phyloP scores from a whole-genome alignment of 176 grass and related monocot species.

The Oryza australiensis region DNA sequence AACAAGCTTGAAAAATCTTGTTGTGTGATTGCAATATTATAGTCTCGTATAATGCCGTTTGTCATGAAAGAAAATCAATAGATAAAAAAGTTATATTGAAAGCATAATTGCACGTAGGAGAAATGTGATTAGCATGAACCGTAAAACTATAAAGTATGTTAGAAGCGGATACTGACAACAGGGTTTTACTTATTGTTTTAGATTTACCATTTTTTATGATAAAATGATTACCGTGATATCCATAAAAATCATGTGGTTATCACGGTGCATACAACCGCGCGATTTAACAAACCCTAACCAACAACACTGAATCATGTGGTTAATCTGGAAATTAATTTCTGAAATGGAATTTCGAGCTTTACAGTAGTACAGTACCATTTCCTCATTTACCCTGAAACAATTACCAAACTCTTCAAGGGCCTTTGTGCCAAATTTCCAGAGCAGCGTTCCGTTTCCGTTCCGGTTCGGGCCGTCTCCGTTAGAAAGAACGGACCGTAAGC shows the following conservation, averaged over 20 bases:
- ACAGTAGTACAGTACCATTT: background rate
- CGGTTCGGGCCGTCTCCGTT: background rate
- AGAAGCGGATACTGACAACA: too few relatives aligned
- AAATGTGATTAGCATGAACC: background rate
- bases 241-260: too few relatives aligned
- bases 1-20: too few relatives aligned
- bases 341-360: background rate
- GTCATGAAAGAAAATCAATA: too few relatives aligned
- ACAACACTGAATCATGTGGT: background rate
- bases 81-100: too few relatives aligned
- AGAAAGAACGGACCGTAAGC: conserved; percentile 24
- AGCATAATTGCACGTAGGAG: background rate
- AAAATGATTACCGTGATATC: too few relatives aligned
- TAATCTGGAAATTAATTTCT: background rate
- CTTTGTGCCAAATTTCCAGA: background rate
- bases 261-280: too few relatives aligned
- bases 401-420: background rate
- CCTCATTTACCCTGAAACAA: background rate
- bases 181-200: too few relatives aligned
- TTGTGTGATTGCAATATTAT: too few relatives aligned
- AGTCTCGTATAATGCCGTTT: too few relatives aligned
- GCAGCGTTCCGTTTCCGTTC: background rate
- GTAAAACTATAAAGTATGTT: background rate
- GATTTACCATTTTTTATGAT: too few relatives aligned
- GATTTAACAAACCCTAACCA: too few relatives aligned